Percentiles rank a stretch among this genome's conserved stretches.
These are phyloP conservation scores for Solanum sitiens DNA, from an alignment of 257 asterid species.

Conservation along the genomic window DNA sequence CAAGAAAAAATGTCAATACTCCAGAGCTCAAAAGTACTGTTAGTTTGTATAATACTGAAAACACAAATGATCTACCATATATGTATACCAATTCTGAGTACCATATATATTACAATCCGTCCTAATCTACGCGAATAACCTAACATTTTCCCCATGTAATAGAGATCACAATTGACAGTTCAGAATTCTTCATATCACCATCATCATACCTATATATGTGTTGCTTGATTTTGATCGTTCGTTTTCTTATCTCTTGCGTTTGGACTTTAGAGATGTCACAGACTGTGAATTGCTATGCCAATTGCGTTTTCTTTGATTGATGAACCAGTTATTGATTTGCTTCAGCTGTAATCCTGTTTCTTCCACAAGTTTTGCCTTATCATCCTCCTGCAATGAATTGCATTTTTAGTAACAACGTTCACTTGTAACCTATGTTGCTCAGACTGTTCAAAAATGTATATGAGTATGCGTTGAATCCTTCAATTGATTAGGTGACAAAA, in stretches of 20 bases:
- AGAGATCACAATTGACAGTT: background rate
- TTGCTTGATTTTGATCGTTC: background rate
- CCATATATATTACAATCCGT: conserved; percentile 10
- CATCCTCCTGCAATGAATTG: conserved; percentile 62
- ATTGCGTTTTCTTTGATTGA: conserved; percentile 88
- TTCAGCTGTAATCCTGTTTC: conserved; percentile 89
- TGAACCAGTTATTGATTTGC: conserved; percentile 97
- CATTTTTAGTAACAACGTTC: background rate
- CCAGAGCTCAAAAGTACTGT: conserved; percentile 9
- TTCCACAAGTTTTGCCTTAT: conserved; percentile 91
- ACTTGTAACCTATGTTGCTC: background rate
- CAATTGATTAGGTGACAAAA: background rate
- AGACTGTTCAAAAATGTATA: background rate
- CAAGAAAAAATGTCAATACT: background rate
- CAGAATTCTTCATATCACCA: background rate
- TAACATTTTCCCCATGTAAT: background rate
- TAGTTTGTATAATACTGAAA: conserved; percentile 13
- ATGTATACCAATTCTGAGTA: conserved; percentile 11
- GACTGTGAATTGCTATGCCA: conserved; percentile 91
- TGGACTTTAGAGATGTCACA: conserved; percentile 79
- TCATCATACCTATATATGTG: background rate
- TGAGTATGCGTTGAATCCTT: background rate
- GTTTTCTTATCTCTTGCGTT: conserved; percentile 62
- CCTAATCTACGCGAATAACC: background rate
- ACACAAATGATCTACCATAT: conserved; percentile 6